Evolutionary conservation across 495 filamentous ascomycete species (phyloP).

Genomic region (Lasiosphaeris hirsuta): DNA sequence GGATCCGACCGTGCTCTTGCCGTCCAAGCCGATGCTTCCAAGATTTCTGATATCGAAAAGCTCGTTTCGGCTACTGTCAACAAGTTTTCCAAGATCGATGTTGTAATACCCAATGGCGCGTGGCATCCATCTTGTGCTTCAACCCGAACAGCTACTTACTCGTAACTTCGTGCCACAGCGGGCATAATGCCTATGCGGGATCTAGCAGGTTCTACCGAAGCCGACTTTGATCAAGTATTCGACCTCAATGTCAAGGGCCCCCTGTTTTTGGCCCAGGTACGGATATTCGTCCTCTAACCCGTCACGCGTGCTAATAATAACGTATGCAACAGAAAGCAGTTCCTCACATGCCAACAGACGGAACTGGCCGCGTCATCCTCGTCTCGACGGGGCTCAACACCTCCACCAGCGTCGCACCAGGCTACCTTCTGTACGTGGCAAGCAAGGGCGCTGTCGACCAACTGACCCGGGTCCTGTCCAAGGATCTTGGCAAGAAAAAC

Average conservation of each 20-base stretch:
- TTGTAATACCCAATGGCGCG: constrained; percentile 54
- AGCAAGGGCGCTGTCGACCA: constrained; percentile 72
- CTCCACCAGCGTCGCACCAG: constrained; percentile 47
- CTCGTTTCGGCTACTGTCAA: constrained; percentile 60
- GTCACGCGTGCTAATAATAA: background rate
- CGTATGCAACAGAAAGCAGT: constrained; percentile 49
- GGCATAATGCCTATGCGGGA: constrained; percentile 51
- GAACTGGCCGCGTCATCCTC: constrained; percentile 55
- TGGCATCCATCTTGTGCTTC: background rate
- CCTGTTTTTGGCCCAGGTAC: constrained; percentile 59
- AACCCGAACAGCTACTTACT: too few relatives aligned
- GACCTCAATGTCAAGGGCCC: constrained; percentile 65
- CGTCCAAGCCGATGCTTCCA: constrained; percentile 62
- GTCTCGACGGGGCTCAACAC: constrained; percentile 53
- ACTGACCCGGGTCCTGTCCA: constrained; percentile 60
- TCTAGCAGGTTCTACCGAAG: constrained; percentile 56
- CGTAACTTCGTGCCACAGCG: constrained; percentile 30
- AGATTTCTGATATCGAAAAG: constrained; percentile 54
- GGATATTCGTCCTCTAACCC: background rate
- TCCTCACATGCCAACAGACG: constrained; percentile 52
- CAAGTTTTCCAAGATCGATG: constrained; percentile 64
- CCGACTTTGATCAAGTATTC: constrained; percentile 55
- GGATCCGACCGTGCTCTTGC: constrained; percentile 51
- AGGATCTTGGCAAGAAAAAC: constrained; percentile 59
- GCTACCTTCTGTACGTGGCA: constrained; percentile 58